phyloP scores from a whole-genome alignment of 2,329 filamentous ascomycete species.

The Bipolaris zeicola region DNA sequence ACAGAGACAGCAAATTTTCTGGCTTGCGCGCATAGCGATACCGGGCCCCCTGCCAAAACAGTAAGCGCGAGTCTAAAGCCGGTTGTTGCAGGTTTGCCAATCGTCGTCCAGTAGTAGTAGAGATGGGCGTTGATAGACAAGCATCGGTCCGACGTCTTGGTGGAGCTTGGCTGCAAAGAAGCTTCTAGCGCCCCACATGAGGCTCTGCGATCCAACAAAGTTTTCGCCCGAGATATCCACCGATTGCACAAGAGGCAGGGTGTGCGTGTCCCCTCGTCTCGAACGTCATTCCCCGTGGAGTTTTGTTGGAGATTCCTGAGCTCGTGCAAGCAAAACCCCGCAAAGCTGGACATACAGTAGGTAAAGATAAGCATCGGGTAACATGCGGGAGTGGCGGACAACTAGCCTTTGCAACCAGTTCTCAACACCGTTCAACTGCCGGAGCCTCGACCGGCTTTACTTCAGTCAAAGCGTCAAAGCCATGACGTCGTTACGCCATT shows the following conservation, averaged over 20 bases:
- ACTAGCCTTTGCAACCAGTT: conserved; percentile 6
- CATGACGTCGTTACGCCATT: conserved; percentile 8
- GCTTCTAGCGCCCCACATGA: conserved; percentile 41
- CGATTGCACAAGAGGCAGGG: conserved; percentile 4
- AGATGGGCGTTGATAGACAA: conserved; percentile 27
- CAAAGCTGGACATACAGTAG: neutral
- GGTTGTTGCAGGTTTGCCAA: conserved; percentile 25
- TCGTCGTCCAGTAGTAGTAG: conserved; percentile 18
- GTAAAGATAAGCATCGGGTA: conserved; percentile 4
- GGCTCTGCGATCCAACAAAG: conserved; percentile 31
- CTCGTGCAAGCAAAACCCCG: too few species aligned
- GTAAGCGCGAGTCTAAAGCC: conserved; percentile 13
- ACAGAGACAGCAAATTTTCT: conserved; percentile 27
- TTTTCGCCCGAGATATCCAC: conserved; percentile 20
- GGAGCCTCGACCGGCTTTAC: conserved; percentile 1
- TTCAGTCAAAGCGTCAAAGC: neutral
- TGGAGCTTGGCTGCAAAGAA: conserved; percentile 39
- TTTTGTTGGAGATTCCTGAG: neutral
- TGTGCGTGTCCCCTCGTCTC: conserved; percentile 1
- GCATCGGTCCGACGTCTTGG: conserved; percentile 31
- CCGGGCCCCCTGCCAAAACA: conserved; percentile 16
- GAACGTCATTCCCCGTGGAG: neutral
- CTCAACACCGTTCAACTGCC: neutral
- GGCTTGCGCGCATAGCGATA: conserved; percentile 17
- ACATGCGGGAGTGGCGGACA: conserved; percentile 8